Percentiles rank a stretch among this genome's conserved stretches.
These are phyloP conservation scores for Cladosporium sp. DNA, from an alignment of 2,329 filamentous ascomycete genomes.

Conservation along the genomic window DNA sequence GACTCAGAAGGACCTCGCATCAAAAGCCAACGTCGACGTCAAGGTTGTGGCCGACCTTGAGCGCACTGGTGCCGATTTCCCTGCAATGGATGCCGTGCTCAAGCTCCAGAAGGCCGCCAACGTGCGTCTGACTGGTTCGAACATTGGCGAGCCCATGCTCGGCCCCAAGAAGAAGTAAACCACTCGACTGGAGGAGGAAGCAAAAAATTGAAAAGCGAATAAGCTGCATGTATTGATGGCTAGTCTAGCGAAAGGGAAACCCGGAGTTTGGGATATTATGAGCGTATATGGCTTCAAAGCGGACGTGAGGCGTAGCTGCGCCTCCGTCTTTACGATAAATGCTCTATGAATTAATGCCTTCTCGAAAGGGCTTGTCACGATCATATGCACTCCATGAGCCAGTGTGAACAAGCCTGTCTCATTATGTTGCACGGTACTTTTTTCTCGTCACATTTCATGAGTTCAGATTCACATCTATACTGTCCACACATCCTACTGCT, in stretches of 20 bases:
- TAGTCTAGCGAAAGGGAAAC: constrained; percentile 6
- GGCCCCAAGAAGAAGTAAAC: constrained; percentile 62
- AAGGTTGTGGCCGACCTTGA: constrained; percentile 81
- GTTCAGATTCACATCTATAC: not conserved
- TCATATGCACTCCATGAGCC: too few relatives aligned
- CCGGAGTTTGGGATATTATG: constrained; percentile 12
- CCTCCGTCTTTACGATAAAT: constrained; percentile 11
- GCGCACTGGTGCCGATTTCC: constrained; percentile 71
- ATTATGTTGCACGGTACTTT: too few relatives aligned
- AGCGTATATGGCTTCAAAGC: constrained; percentile 5
- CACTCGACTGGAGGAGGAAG: not conserved
- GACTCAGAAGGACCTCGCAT: constrained; percentile 85
- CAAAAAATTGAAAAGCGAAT: not conserved
- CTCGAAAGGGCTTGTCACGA: not conserved
- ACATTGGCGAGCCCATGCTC: constrained; percentile 77
- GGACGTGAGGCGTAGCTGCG: not conserved
- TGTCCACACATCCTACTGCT: not conserved
- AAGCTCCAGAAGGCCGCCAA: constrained; percentile 63
- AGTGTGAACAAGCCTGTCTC: too few relatives aligned
- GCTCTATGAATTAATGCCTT: constrained; percentile 13
- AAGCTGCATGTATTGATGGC: constrained; percentile 6
- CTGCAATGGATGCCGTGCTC: constrained; percentile 83
- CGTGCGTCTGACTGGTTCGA: constrained; percentile 33
- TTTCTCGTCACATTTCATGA: not conserved
- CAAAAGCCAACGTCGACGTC: constrained; percentile 82